Evolutionary conservation across 2,329 filamentous ascomycete genomes (phyloP).

Genomic region (Emergomyces orientalis): DNA sequence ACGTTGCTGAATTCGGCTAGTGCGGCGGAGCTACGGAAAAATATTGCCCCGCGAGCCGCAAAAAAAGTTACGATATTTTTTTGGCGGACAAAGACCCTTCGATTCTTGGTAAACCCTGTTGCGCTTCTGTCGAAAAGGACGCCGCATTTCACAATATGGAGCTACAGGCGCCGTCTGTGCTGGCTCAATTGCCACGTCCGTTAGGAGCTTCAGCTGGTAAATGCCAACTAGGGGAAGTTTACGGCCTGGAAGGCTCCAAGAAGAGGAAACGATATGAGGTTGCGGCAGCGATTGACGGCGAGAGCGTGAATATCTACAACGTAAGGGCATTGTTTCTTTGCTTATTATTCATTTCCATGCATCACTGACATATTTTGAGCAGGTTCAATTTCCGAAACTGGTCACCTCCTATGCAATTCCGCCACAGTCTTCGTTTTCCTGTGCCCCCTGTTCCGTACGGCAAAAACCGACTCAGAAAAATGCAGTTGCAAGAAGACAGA

Average conservation of each 20-base stretch:
- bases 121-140: neutral
- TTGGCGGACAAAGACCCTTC: neutral
- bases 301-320: slow-evolving; percentile 55
- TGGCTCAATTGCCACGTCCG: slow-evolving; percentile 40
- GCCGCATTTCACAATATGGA: slow-evolving; percentile 29
- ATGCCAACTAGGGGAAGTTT: slow-evolving; percentile 40
- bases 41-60: neutral
- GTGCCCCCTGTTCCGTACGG: slow-evolving; percentile 50
- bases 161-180: slow-evolving; percentile 35
- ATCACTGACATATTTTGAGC: slow-evolving; percentile 12
- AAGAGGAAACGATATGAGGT: slow-evolving; percentile 56
- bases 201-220: slow-evolving; percentile 33
- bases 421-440: slow-evolving; percentile 49
- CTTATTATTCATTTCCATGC: neutral
- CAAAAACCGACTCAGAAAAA: slow-evolving; percentile 37
- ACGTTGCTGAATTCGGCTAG: slow-evolving; percentile 9
- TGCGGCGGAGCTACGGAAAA: neutral
- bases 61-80: slow-evolving; percentile 3
- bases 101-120: neutral
- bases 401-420: slow-evolving; percentile 54
- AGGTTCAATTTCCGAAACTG: slow-evolving; percentile 53
- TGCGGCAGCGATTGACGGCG: slow-evolving; percentile 50
- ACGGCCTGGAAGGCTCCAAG: slow-evolving; percentile 45
- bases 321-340: slow-evolving; percentile 30
- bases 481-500: slow-evolving; percentile 42